Conservation (phyloP, 768 basidiomycete species). For the Leccinum variicolor region DNA sequence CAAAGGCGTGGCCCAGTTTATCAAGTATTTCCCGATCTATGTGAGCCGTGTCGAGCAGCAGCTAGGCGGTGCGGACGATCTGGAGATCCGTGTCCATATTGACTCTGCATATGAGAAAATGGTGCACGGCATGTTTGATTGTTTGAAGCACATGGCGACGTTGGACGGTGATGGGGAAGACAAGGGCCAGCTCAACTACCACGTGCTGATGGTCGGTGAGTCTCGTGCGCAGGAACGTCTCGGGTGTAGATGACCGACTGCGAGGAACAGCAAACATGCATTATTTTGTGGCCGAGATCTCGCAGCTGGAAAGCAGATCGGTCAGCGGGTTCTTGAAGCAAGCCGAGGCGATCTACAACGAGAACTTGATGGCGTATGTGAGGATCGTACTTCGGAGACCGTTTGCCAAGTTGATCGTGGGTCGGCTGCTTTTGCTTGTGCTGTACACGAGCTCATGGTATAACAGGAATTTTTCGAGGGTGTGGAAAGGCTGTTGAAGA, state of each 20-base stretch:
- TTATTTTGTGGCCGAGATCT: slow-evolving; percentile 81
- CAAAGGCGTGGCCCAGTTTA: slow-evolving; percentile 86
- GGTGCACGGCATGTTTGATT: slow-evolving; percentile 88
- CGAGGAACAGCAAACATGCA: slow-evolving; percentile 86
- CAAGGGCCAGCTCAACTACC: slow-evolving; percentile 95
- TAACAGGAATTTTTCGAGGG: slow-evolving; percentile 97
- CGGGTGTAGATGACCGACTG: slow-evolving; percentile 2
- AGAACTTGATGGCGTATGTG: slow-evolving; percentile 84
- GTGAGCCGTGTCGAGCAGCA: slow-evolving; percentile 82
- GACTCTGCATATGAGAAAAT: slow-evolving; percentile 86
- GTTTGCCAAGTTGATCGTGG: slow-evolving; percentile 81
- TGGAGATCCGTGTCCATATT: slow-evolving; percentile 75
- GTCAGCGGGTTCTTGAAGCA: slow-evolving; percentile 59
- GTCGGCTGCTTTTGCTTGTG: slow-evolving; percentile 22
- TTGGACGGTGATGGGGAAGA: slow-evolving; percentile 91
- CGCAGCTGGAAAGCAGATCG: slow-evolving; percentile 63
- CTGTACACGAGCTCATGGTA: slow-evolving; percentile 1
- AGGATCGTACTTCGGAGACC: slow-evolving; percentile 84
- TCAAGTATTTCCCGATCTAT: slow-evolving; percentile 90
- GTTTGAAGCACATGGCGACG: slow-evolving; percentile 93
- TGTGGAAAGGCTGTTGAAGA: slow-evolving; percentile 81
- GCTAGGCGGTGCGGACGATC: slow-evolving; percentile 67
- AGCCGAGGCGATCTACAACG: slow-evolving; percentile 84
- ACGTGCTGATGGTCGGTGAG: slow-evolving; percentile 92
- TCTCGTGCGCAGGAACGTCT: neutral